Conservation (phyloP, 345 rosid genomes). For the Moringa oleifera region DNA sequence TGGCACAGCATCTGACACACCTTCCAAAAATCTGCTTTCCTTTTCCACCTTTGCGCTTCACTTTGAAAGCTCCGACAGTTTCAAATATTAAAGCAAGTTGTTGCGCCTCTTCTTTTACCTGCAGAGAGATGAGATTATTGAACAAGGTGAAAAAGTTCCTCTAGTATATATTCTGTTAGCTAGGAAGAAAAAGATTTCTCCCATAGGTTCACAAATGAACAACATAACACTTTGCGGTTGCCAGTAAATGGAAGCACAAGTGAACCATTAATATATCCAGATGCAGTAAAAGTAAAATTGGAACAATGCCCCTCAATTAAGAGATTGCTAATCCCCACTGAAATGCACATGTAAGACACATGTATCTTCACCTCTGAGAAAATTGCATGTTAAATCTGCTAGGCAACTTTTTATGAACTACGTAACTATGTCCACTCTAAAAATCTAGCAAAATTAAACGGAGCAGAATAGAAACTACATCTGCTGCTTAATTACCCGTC, state of each 20-base stretch:
- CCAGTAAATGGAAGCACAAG: too few relatives aligned
- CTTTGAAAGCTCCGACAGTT: slow-evolving; percentile 90
- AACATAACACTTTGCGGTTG: too few relatives aligned
- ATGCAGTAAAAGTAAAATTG: too few relatives aligned
- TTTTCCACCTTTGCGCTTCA: slow-evolving; percentile 93
- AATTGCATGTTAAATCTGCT: slow-evolving; percentile 2
- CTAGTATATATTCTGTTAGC: neutral
- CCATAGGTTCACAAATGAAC: too few relatives aligned
- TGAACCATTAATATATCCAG: too few relatives aligned
- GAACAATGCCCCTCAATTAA: too few relatives aligned
- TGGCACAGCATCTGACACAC: slow-evolving; percentile 36
- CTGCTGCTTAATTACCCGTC: slow-evolving; percentile 46
- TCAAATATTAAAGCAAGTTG: slow-evolving; percentile 78
- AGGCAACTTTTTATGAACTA: neutral
- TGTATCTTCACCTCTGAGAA: neutral
- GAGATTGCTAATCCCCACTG: too few relatives aligned
- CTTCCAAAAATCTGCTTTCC: slow-evolving; percentile 84
- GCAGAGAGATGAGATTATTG: slow-evolving; percentile 11
- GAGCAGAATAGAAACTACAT: neutral
- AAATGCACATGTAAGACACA: too few relatives aligned
- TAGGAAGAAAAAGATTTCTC: neutral
- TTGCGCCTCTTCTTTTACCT: slow-evolving; percentile 95
- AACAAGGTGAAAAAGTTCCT: neutral
- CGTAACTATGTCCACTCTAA: too few relatives aligned
- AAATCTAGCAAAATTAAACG: too few relatives aligned